Evolutionary conservation across 2,329 filamentous ascomycete genomes (phyloP), one percentile per base, ranked within the genome.

Genomic region (Fonsecaea monophora): DNA sequence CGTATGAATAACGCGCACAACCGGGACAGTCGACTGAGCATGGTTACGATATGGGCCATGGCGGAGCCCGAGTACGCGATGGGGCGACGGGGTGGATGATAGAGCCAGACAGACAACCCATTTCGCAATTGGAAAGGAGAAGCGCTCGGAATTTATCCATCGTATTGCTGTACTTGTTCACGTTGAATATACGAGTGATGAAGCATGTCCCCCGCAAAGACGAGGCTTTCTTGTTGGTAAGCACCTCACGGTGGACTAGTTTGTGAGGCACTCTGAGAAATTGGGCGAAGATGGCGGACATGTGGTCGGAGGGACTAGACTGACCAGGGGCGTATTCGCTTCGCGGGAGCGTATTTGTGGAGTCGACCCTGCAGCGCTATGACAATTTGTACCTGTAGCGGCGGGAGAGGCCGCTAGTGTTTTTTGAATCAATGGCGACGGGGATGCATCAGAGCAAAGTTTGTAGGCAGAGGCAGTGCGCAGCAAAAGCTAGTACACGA

Each of bases 301-400:
- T 21, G 6, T 21, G n/a, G 25, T 25, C 2, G 25, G 25, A 25
- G 25, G 25, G 25, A 25, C 2, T 18, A 48, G 18, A 48, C 18
- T 4, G 42, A 48, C 42, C 42, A 48, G 25, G 42, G 42, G 42
- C 42, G 42, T 48, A 48, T 48, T 48, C 42, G 42, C 42, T 48
- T 8, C 18, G n/a, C 42, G 15, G n/a, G 42, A 18, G n/a, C 42
- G 42, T 48, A 48, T 48, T 48, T 18, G 42, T 48, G 42, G 42
- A 18, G 42, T 21, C n/a, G n/a, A 6, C 1, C 42, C 42, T 18
- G 10, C 42, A 6, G n/a, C 38, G 42, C n/a, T 21, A 48, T 48
- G 42, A 48, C 42, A 48, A 42, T 42, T 42, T 13, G 25, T 25
- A 3, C 25, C 25, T 25, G 25, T 25, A 25, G 25, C 2, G 25